phyloP scores from a whole-genome alignment of 2,329 filamentous ascomycete genomes.

The Clonostachys byssicola region DNA sequence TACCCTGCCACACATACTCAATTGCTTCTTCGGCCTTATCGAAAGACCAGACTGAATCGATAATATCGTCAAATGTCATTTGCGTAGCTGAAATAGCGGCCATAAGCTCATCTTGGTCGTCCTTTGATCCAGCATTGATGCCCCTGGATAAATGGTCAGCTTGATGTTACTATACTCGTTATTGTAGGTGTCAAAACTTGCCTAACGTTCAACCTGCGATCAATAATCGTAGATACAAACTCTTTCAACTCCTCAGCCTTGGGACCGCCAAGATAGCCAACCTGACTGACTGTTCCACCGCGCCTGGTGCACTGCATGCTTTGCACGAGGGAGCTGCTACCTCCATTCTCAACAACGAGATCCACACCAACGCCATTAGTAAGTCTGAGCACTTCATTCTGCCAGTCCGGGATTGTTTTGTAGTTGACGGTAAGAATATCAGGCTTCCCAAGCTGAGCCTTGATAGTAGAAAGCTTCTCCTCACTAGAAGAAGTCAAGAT shows the following conservation, averaged over 20 bases:
- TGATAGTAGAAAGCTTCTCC: constrained; percentile 20
- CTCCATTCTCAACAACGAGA: constrained; percentile 31
- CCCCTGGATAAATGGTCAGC: constrained; percentile 14
- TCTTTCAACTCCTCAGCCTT: constrained; percentile 20
- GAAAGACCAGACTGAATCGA: constrained; percentile 29
- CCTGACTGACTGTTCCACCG: constrained; percentile 33
- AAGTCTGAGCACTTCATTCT: constrained; percentile 21
- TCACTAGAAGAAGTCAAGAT: constrained; percentile 30
- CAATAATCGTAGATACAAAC: constrained; percentile 27
- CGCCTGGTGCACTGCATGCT: constrained; percentile 31
- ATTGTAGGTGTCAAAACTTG: neutral
- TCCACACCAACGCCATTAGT: constrained; percentile 25
- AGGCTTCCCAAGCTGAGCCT: constrained; percentile 11
- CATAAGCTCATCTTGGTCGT: constrained; percentile 31
- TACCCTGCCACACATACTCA: constrained; percentile 32
- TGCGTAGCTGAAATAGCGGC: constrained; percentile 23
- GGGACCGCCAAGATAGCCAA: constrained; percentile 31
- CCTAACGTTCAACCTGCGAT: constrained; percentile 25
- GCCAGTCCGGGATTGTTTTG: constrained; percentile 16
- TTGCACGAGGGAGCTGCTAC: constrained; percentile 25
- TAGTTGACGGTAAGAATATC: constrained; percentile 24
- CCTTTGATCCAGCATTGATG: constrained; percentile 31
- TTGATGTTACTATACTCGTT: neutral
- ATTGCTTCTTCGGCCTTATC: constrained; percentile 33
- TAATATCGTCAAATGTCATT: constrained; percentile 28